Evolutionary conservation across 805 yeast species (phyloP).

Genomic region (Blastobotrys attinorum): DNA sequence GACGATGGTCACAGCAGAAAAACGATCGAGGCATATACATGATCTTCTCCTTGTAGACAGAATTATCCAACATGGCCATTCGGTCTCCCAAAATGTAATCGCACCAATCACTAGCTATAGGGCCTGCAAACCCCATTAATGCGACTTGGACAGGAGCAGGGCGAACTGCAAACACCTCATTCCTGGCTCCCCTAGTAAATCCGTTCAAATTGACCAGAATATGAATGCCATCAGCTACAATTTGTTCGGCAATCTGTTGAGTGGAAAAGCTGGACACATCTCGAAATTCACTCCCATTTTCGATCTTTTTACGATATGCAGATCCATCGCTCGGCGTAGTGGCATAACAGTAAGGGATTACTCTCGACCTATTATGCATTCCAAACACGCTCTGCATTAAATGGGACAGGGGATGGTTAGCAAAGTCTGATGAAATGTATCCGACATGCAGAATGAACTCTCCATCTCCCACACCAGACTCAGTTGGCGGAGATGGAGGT

Average conservation of each 20-base stretch:
- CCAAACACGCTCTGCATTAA: constrained; percentile 30
- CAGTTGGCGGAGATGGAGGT: constrained; percentile 25
- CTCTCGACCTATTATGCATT: constrained; percentile 20
- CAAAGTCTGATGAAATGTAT: constrained; percentile 28
- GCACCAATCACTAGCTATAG: constrained; percentile 26
- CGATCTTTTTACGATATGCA: constrained; percentile 21
- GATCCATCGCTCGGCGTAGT: constrained; percentile 25
- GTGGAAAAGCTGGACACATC: constrained; percentile 22
- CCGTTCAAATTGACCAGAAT: constrained; percentile 28
- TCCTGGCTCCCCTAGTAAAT: constrained; percentile 29
- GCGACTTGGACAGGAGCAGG: constrained; percentile 28
- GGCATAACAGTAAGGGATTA: constrained; percentile 25
- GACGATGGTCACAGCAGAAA: constrained; percentile 30
- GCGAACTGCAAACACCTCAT: constrained; percentile 27
- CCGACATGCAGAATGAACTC: constrained; percentile 20
- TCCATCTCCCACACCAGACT: constrained; percentile 1
- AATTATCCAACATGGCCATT: constrained; percentile 7
- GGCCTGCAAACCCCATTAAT: constrained; percentile 30
- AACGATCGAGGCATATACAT: constrained; percentile 25
- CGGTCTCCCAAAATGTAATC: constrained; percentile 26
- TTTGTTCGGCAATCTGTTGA: constrained; percentile 20
- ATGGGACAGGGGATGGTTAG: constrained; percentile 29
- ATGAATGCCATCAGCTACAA: constrained; percentile 26
- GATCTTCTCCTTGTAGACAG: constrained; percentile 22
- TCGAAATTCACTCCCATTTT: constrained; percentile 20